Conservation (phyloP, 2,329 filamentous ascomycete species). For the Fusarium pseudograminearum region DNA sequence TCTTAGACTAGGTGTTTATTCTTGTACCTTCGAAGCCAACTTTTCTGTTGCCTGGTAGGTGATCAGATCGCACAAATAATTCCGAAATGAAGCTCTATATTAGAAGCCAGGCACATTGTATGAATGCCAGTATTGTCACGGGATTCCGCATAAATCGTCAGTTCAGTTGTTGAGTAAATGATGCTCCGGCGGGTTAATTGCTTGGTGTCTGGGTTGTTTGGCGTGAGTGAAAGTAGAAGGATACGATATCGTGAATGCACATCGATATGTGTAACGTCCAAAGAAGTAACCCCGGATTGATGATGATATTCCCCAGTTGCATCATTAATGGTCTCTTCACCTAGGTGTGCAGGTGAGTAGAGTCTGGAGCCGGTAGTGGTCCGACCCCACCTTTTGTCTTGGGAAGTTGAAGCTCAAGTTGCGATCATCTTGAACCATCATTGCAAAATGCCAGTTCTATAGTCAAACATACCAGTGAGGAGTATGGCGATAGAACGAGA, state of each 20-base stretch:
- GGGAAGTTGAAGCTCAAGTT: slow-evolving; percentile 12
- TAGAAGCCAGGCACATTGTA: neutral
- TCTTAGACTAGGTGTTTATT: no score
- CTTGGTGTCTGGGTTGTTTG: neutral
- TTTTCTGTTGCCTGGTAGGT: no score
- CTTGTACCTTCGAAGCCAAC: no score
- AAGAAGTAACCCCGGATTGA: neutral
- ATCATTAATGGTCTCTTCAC: slow-evolving; percentile 3
- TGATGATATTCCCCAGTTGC: neutral
- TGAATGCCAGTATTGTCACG: neutral
- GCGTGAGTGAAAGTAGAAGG: rapidly evolving
- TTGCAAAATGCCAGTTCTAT: rapidly evolving
- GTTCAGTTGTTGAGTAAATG: neutral
- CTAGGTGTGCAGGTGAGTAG: slow-evolving; percentile 7
- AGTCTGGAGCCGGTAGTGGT: slow-evolving; percentile 14
- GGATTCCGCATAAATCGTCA: neutral
- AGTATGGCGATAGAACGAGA: no score
- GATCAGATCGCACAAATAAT: neutral
- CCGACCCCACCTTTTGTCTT: slow-evolving; percentile 31
- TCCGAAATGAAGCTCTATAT: neutral
- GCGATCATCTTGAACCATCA: neutral
- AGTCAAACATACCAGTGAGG: rapidly evolving
- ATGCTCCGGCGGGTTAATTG: neutral
- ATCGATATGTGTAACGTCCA: neutral
- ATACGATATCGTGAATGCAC: rapidly evolving